phyloP scores from a whole-genome alignment of 2,329 filamentous ascomycete genomes.

The Cladosporium sp. region DNA sequence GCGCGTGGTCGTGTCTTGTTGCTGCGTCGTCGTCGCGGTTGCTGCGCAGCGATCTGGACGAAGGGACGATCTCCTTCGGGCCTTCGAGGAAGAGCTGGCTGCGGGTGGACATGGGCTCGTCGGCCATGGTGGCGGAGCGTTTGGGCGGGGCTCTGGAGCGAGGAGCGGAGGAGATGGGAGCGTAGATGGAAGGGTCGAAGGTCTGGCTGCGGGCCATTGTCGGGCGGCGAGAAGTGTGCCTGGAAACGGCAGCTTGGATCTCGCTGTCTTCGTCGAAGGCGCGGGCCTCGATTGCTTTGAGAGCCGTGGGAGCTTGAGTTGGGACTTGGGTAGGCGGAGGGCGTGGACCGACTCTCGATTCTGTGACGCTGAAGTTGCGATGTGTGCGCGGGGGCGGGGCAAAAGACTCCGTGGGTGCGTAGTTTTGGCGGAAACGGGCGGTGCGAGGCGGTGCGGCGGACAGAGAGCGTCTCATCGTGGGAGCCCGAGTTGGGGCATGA shows the following conservation, averaged over 20 bases:
- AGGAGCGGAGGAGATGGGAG: constrained; percentile 9
- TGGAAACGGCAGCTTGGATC: constrained; percentile 20
- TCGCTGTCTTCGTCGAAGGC: constrained; percentile 19
- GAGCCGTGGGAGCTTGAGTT: constrained; percentile 17
- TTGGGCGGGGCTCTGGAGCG: constrained; percentile 1
- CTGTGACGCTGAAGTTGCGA: constrained; percentile 26
- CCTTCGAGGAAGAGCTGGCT: constrained; percentile 6
- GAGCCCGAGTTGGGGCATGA: constrained; percentile 2
- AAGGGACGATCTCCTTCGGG: background rate
- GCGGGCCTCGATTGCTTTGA: constrained; percentile 35
- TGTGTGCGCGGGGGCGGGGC: constrained; percentile 16
- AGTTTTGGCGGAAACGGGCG: constrained; percentile 29
- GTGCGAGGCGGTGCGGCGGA: constrained; percentile 7
- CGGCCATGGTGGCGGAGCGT: constrained; percentile 4
- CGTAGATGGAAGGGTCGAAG: constrained; percentile 21
- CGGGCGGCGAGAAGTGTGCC: constrained; percentile 20
- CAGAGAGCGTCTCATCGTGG: constrained; percentile 1
- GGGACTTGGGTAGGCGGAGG: constrained; percentile 14
- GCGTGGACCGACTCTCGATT: constrained; percentile 23
- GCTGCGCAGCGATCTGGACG: constrained; percentile 12
- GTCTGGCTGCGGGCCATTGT: constrained; percentile 21
- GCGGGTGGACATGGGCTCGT: background rate
- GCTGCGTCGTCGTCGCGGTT: constrained; percentile 27
- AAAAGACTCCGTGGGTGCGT: constrained; percentile 31
- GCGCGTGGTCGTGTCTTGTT: constrained; percentile 18